Percentiles rank a stretch among this genome's conserved stretches.
These are phyloP conservation scores for Penicillium riverlandense DNA, from an alignment of 495 filamentous ascomycete genomes.

Conservation along the genomic window DNA sequence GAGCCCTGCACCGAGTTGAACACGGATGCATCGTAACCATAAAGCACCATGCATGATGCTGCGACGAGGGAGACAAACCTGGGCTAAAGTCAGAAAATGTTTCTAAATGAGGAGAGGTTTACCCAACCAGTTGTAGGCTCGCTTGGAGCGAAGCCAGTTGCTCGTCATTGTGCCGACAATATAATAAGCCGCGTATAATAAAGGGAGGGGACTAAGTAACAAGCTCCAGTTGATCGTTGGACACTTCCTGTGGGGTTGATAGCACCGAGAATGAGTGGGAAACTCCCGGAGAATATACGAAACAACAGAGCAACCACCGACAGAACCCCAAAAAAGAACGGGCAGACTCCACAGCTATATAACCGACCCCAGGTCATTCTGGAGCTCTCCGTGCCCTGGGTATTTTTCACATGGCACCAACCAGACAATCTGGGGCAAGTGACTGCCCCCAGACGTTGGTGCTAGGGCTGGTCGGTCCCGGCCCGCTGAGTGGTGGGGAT, in stretches of 20 bases:
- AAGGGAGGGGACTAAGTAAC: no score
- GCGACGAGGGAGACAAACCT: constrained; percentile 58
- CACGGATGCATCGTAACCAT: constrained; percentile 60
- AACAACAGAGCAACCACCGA: no score
- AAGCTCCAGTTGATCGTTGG: no score
- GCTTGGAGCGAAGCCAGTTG: constrained; percentile 14
- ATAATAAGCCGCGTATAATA: no score
- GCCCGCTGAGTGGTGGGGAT: constrained; percentile 28
- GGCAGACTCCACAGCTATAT: constrained; percentile 6
- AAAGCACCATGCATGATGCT: constrained; percentile 60
- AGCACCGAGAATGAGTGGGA: no score
- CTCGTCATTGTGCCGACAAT: no score
- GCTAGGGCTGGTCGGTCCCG: constrained; percentile 3
- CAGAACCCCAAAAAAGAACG: no score
- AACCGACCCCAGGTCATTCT: not conserved
- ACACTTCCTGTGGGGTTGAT: no score
- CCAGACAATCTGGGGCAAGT: constrained; percentile 5
- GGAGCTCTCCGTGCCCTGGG: not conserved
- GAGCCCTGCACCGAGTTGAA: constrained; percentile 58
- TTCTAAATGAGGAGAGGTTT: not conserved
- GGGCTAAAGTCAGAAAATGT: not conserved
- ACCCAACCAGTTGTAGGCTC: constrained; percentile 32
- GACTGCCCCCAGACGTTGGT: constrained; percentile 6
- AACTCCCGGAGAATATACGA: no score
- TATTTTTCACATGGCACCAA: constrained; percentile 3